Base-by-base conservation (phyloP, 805 yeast species). In the Lipomyces yamadae region DNA sequence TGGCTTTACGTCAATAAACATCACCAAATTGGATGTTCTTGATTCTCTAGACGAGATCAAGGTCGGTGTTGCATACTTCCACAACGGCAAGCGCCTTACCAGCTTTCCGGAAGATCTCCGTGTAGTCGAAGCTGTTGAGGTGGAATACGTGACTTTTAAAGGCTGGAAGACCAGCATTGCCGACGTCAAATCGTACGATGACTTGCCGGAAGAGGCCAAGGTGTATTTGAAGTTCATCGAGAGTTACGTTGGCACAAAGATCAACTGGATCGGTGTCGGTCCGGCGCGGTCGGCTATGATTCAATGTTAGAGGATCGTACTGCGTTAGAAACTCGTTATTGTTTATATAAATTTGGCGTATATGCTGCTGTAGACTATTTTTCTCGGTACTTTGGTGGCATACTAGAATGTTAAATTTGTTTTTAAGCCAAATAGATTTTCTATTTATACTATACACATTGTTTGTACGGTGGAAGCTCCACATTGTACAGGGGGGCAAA, bases 241-340 rank as follows among this genome's bases (percentile, higher is more conserved):
- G 81, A 88, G 92, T 70, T 93, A 84, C 76, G 82, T 93, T 69
- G 83, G 84, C 59, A 94, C 91, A 66, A 97, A 96, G 64, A 85
- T 95, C 70, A 90, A 89, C 78, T 95, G 98, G 98, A 95, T 95
- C 69, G 99, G 99, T 77, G 95, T 97, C 65, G 99, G 99, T 70
- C 98, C 99, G 70, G 97, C 92, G 18, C 64, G 73, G 24, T 64
- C 64, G 8, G 69, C 73, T 32, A 67, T 69, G 71, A 63, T 69
- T 39, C 56, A 55, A 35, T 54, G 54, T 18, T 59, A 60, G 53
- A 48, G n/a, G 33, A 32, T 7, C 2, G n/a, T 18, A 32, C 18
- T 15, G 10, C 7, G 24, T 24, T 53, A 53, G 33, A 53, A 7
- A 2, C 2, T 7, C 35, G 15, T 53, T 8, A 18, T 53, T 53